These are phyloP conservation scores for Alternaria angustiovoidea DNA, from an alignment of 2,329 filamentous ascomycete species.

Conservation along the genomic window DNA sequence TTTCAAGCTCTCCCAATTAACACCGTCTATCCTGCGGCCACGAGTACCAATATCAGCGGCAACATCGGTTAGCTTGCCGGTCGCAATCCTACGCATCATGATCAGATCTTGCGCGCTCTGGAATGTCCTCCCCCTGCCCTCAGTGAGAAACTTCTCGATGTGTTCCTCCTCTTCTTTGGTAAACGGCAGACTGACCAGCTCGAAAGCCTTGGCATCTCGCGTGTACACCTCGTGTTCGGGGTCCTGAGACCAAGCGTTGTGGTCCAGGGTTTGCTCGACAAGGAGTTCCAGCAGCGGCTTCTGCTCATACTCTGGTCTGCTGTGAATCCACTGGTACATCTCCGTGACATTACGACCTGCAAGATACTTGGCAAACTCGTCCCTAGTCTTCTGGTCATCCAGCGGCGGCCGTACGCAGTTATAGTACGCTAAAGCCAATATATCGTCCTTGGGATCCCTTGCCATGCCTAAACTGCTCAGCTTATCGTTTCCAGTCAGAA, in stretches of 20 bases:
- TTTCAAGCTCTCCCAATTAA: conserved; percentile 60
- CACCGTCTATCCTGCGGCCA: conserved; percentile 58
- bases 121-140: conserved; percentile 70
- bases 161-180: conserved; percentile 74
- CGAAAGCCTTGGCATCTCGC: conserved; percentile 66
- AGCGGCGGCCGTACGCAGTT: conserved; percentile 77
- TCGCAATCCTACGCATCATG: conserved; percentile 75
- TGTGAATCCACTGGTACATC: conserved; percentile 76
- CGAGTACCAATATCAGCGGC: conserved; percentile 33
- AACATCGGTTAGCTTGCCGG: conserved; percentile 65
- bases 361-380: conserved; percentile 74
- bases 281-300: conserved; percentile 72
- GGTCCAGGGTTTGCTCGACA: conserved; percentile 53
- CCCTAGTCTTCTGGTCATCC: conserved; percentile 67
- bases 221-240: conserved; percentile 25
- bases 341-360: conserved; percentile 73
- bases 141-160: conserved; percentile 73
- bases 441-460: conserved; percentile 49
- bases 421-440: conserved; percentile 78
- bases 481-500: conserved; percentile 61
- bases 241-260: conserved; percentile 21
- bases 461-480: conserved; percentile 28
- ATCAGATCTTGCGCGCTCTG: conserved; percentile 76
- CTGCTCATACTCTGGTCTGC: conserved; percentile 68
- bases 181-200: conserved; percentile 78